Evolutionary conservation across 306 rosid genomes (phyloP).

Genomic region (Fagus sylvatica): DNA sequence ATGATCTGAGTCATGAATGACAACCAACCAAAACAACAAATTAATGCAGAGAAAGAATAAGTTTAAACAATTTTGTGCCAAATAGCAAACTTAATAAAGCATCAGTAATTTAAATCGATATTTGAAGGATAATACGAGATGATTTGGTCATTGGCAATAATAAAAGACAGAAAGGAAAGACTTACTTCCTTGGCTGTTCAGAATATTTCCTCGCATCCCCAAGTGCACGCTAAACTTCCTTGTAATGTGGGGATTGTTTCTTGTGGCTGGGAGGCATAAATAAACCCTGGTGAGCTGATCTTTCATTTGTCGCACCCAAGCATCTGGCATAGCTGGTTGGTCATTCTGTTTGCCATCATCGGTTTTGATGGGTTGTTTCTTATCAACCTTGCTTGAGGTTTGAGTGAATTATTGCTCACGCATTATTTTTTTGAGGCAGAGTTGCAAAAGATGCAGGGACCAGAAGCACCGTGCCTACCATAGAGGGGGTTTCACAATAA

Average conservation of each 20-base stretch:
- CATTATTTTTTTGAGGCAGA: conserved; percentile 32
- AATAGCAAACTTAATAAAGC: conserved; percentile 11
- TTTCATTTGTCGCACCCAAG: conserved; percentile 60
- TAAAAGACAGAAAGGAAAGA: conserved; percentile 11
- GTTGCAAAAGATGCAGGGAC: conserved; percentile 1
- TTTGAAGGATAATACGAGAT: conserved; percentile 2
- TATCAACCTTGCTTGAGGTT: conserved; percentile 38
- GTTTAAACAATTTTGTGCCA: conserved; percentile 3
- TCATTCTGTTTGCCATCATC: conserved; percentile 37
- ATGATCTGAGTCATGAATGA: too few relatives aligned
- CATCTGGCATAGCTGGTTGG: conserved; percentile 44
- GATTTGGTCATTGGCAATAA: conserved; percentile 1
- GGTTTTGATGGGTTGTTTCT: conserved; percentile 30
- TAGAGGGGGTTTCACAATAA: too few relatives aligned
- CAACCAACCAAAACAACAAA: conserved; percentile 4
- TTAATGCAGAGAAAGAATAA: conserved; percentile 20
- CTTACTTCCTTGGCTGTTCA: conserved; percentile 79
- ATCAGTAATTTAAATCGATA: background rate
- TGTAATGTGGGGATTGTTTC: conserved; percentile 77
- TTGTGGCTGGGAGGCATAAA: conserved; percentile 73
- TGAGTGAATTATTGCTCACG: conserved; percentile 20
- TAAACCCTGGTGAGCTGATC: conserved; percentile 85
- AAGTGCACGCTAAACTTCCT: conserved; percentile 67
- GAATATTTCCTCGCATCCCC: conserved; percentile 93
- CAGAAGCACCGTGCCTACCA: too few relatives aligned